phyloP scores from a whole-genome alignment of 1,284 basidiomycete genomes.

The Salmacisia buchloeana region DNA sequence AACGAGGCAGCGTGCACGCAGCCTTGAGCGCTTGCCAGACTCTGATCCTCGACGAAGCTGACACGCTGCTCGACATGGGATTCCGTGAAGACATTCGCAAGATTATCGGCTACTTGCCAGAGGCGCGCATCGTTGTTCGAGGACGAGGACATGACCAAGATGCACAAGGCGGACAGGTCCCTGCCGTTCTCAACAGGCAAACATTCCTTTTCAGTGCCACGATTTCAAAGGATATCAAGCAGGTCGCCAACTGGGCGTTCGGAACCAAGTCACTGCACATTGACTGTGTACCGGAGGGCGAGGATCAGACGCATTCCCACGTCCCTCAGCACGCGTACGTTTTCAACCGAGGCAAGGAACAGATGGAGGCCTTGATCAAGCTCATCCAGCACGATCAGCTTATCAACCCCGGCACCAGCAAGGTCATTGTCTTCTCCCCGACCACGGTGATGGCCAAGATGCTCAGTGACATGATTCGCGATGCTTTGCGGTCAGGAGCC shows the following conservation, averaged over 20 bases:
- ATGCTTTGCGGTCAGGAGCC: constrained; percentile 19
- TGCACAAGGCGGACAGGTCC: too few species aligned
- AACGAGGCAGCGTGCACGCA: constrained; percentile 28
- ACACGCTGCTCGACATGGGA: constrained; percentile 91
- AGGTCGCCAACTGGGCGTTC: constrained; percentile 59
- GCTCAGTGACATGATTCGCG: constrained; percentile 40
- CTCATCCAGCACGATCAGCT: constrained; percentile 88
- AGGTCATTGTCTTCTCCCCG: constrained; percentile 80
- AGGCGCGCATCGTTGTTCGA: constrained; percentile 54
- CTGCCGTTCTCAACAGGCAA: constrained; percentile 62
- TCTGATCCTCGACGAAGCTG: constrained; percentile 90
- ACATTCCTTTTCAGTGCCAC: constrained; percentile 95
- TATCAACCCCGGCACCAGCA: constrained; percentile 64
- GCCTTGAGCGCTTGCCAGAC: constrained; percentile 56
- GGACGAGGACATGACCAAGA: too few species aligned
- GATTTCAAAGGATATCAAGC: constrained; percentile 55
- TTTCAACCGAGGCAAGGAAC: constrained; percentile 63
- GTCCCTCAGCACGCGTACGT: constrained; percentile 80
- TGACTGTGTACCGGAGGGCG: constrained; percentile 59
- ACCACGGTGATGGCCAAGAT: constrained; percentile 82
- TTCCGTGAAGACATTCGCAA: constrained; percentile 83
- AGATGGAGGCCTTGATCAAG: constrained; percentile 72
- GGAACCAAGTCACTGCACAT: constrained; percentile 60
- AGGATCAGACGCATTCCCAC: constrained; percentile 66
- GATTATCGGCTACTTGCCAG: constrained; percentile 68